These are phyloP conservation scores for Trichoderma gracile DNA, from an alignment of 2,329 filamentous ascomycete genomes.

Conservation along the genomic window DNA sequence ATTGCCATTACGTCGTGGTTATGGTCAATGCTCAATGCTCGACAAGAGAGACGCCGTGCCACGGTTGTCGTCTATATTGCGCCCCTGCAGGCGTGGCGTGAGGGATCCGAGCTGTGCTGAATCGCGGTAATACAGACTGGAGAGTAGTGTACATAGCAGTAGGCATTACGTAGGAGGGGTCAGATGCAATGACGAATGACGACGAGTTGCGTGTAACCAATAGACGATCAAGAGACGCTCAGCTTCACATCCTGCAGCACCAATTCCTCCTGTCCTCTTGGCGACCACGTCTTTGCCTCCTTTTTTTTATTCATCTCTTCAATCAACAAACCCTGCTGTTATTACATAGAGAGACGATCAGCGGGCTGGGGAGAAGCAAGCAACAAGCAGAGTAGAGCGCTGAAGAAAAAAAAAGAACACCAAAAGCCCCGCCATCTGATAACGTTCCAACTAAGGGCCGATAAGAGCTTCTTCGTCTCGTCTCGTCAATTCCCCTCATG, in stretches of 20 bases:
- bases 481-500: conserved; percentile 23
- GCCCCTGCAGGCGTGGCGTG: conserved; percentile 1
- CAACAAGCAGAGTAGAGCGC: no score
- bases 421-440: conserved; percentile 25
- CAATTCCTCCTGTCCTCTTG: no score
- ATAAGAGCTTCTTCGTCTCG: conserved; percentile 25
- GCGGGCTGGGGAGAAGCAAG: no score
- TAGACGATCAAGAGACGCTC: no score
- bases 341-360: not conserved
- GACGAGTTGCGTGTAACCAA: not conserved
- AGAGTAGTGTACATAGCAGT: no score
- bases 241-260: no score
- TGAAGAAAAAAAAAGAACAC: not conserved
- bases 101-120: not conserved
- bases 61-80: not conserved
- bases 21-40: conserved; percentile 5
- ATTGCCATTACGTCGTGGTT: conserved; percentile 24
- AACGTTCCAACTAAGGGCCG: conserved; percentile 17
- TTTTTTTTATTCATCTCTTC: not conserved
- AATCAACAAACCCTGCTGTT: not conserved
- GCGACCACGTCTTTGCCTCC: no score
- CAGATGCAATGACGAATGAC: conserved; percentile 16
- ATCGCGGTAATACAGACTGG: not conserved
- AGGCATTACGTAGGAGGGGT: conserved; percentile 22
- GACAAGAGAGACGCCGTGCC: not conserved